Base-by-base conservation (phyloP, 805 yeast species). In the Candida coquimbonensis region DNA sequence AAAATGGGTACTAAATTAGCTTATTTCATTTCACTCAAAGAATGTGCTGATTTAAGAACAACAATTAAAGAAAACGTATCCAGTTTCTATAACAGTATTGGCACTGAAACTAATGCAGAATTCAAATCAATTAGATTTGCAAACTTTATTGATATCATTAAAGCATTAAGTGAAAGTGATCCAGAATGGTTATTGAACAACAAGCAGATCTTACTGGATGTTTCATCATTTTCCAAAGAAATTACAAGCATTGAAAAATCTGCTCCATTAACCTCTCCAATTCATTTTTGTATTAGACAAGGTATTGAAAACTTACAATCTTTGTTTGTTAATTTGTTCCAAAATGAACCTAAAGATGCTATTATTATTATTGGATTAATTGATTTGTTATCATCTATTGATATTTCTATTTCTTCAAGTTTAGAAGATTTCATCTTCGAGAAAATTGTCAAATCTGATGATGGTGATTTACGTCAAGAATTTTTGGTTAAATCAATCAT, bases 251-350 rank as follows among this genome's bases (percentile, higher is more conserved):
- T 73, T 35, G 72, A 75, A 36, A 59, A 63, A 38, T 52, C 63
- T 2, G 63, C 75, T 1, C 63, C 77, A 1, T 61, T 80, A 47
- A 70, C 77, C 2, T 80, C 89, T 0, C 68, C 81, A 1, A 68
- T 78, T 17, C 87, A 82, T 49, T 75, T 89, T 57, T 87, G 84
- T 57, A 70, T 87, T 4, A 82, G 76, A 32, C 89, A 84, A 57
- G 80, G 93, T 0, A 66, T 85, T 25, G 73, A 73, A 24, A 80
- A 75, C 45, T 69, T 87, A 39, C 91, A 87, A 59, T 40, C 44
- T 0, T 47, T 79, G 1, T 74, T 74, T 46, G 67, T 77, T 7
- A 46, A 48, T 5, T 69, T 64, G 52, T 57, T 74, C 40, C 53
- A 64, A 12, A 47, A 53, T 13, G 59, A 63, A 26, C 54, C 66